Base-by-base conservation (phyloP, 495 filamentous ascomycete genomes). In the Aspergillus sclerotiicarbonarius region DNA sequence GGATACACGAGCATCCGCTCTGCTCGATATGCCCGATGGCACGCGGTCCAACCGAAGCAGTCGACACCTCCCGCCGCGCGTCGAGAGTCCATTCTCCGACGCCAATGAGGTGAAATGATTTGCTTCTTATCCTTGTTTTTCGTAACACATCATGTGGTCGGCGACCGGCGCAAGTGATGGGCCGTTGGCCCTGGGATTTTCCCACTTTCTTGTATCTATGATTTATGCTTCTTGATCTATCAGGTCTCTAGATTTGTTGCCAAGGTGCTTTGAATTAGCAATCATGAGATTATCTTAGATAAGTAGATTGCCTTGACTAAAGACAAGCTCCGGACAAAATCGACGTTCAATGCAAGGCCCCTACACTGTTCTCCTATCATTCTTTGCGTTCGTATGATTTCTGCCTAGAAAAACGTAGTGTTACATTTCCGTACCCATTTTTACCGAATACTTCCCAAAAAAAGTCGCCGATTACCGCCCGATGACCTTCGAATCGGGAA, bases 71-170 rank as follows among this genome's bases (percentile, higher is more conserved):
- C 71, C 68, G 13, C 58, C 62, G 4, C 69, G 69, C 19, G 72
- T 71, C 29, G 62, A 72, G 44, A 77, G 76, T 64, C 77, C 77
- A 7, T 80, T 80, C 55, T 76, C 76, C 32, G 77, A 80, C 50
- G 67, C 65, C 31, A 80, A 80, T 51, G 77, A 76, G 64, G 75
- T 85, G 59, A 90, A 87, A 76, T 92, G 81, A 62, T 53, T n/a
- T 29, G 46, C 46, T 30, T 31, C 21, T 33, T 37, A 4, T 15
- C 21, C 47, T 50, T 18, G 44, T 37, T 18, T 55, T 20, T 15
- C 15, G 15, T 8, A 47, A 21, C 16, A 19, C 44, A 21, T 50
- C 37, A 45, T 30, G 37, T 49, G 45, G 54, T 44, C 39, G 54
- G 47, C 47, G 47, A 50, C 47, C 3, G 44, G 44, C 44, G 44